Base-by-base conservation (phyloP, 495 filamentous ascomycete genomes). In the Cercophora sp. region DNA sequence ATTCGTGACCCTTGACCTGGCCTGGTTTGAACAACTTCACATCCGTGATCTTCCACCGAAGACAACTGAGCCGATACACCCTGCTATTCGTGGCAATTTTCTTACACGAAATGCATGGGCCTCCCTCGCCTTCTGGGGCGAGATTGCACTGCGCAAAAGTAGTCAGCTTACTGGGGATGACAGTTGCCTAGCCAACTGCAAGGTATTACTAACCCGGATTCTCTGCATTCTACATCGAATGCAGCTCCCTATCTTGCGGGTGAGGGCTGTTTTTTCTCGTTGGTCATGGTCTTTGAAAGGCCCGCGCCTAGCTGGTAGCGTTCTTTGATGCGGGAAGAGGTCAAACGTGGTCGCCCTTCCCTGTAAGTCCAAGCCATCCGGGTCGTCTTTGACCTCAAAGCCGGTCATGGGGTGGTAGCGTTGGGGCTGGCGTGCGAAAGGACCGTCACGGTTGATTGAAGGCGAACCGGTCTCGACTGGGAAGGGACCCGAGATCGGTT, bases 201-300 rank as follows among this genome's bases (percentile, higher is more conserved):
- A 18, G 22, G 40, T 9, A 47, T 29, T 29, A 58, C 73, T 68
- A 58, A 79, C 76, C 45, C 76, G 71, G 50, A 79, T 78, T n/a
- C 75, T 69, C 59, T 79, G 76, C 70, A 79, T 78, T 41, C 75
- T 68, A 48, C 76, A 79, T 23, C 76, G 61, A 46, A 78, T 73
- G 54, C 76, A 79, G 45, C 73, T 75, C 8, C 73, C 75, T 40
- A 77, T 75, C 45, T 72, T 70, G 52, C 76, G 65, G 0, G 76
- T 79, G 22, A 69, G 71, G 11, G 76, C 76, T 4, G 76, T 79
- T 47, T 71, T 63, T 47, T 74, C 64, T 26, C 74, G 64, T 19
- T 66, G 63, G n/a, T 67, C 60, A 24, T 68, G 62, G 37, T 75
- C 68, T 39, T 70, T 73, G 59, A 79, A 79, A 5, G 75, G 74